Evolutionary conservation across 2,329 filamentous ascomycete species (phyloP).

Genomic region (Sclerotiophoma versabilis): DNA sequence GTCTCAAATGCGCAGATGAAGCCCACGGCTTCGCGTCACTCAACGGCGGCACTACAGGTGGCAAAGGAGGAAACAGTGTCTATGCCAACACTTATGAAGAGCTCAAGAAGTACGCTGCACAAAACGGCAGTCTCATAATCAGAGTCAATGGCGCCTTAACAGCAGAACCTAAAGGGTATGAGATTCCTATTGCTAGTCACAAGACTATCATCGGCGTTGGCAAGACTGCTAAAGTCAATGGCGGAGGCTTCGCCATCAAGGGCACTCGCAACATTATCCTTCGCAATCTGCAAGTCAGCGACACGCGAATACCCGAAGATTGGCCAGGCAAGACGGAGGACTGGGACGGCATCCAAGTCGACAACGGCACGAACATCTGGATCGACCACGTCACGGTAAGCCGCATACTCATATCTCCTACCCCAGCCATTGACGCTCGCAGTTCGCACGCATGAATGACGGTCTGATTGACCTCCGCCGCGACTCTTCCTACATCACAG

Average conservation of each 20-base stretch:
- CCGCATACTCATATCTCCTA: not conserved
- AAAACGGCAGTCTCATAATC: constrained; percentile 9
- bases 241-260: constrained; percentile 16
- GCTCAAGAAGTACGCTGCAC: constrained; percentile 6
- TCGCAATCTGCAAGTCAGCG: constrained; percentile 9
- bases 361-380: constrained; percentile 16
- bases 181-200: constrained; percentile 14
- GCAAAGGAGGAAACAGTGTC: constrained; percentile 3
- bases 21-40: constrained; percentile 18
- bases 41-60: constrained; percentile 13
- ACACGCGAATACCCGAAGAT: constrained; percentile 2
- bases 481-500: constrained; percentile 16
- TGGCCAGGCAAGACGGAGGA: constrained; percentile 14
- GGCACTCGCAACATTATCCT: constrained; percentile 10
- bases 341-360: constrained; percentile 18
- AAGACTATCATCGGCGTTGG: constrained; percentile 14
- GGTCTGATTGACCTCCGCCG: constrained; percentile 16
- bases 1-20: constrained; percentile 7
- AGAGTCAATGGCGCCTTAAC: constrained; percentile 4
- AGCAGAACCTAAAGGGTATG: not conserved
- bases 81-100: constrained; percentile 9
- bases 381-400: constrained; percentile 12
- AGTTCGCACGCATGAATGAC: constrained; percentile 19
- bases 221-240: constrained; percentile 1
- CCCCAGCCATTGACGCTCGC: not conserved